A percentile compares a stretch with the other conserved stretches of the same genome.
These are phyloP conservation scores for Paracorniculantispora psalliotae DNA, from an alignment of 2,329 filamentous ascomycete species.

Conservation along the genomic window DNA sequence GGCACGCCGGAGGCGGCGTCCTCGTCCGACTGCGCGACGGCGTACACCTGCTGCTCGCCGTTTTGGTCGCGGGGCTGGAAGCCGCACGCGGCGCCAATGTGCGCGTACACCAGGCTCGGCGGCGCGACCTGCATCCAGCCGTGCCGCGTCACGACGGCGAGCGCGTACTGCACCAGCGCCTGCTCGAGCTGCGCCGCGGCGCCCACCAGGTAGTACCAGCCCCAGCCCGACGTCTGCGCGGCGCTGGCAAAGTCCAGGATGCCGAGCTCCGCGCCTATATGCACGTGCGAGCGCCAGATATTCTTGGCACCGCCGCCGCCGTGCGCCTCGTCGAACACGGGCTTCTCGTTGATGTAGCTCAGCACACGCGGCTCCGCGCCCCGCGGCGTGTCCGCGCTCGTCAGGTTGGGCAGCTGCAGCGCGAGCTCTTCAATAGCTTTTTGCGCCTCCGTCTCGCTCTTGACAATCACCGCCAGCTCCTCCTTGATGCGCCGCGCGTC, in stretches of 20 bases:
- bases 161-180: conserved; percentile 80
- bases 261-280: conserved; percentile 80
- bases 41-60: conserved; percentile 89
- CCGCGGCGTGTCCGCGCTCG: conserved; percentile 67
- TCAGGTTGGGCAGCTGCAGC: conserved; percentile 79
- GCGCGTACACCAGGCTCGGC: conserved; percentile 84
- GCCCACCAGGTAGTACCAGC: conserved; percentile 94
- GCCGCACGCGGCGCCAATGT: conserved; percentile 85
- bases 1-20: conserved; percentile 61
- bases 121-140: conserved; percentile 81
- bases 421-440: conserved; percentile 70
- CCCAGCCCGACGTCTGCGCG: conserved; percentile 83
- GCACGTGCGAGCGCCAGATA: conserved; percentile 70
- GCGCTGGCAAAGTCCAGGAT: conserved; percentile 87
- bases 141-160: conserved; percentile 63
- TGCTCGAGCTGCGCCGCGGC: conserved; percentile 93
- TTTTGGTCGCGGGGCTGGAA: conserved; percentile 90
- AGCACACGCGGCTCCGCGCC: conserved; percentile 62
- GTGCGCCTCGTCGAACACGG: conserved; percentile 33
- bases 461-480: conserved; percentile 55
- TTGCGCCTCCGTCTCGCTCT: conserved; percentile 53
- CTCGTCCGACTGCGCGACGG: conserved; percentile 60
- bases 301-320: conserved; percentile 31
- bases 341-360: conserved; percentile 71
- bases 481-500: conserved; percentile 63